Conservation (phyloP, 2,329 filamentous ascomycete genomes). For the Epichloe sibirici region DNA sequence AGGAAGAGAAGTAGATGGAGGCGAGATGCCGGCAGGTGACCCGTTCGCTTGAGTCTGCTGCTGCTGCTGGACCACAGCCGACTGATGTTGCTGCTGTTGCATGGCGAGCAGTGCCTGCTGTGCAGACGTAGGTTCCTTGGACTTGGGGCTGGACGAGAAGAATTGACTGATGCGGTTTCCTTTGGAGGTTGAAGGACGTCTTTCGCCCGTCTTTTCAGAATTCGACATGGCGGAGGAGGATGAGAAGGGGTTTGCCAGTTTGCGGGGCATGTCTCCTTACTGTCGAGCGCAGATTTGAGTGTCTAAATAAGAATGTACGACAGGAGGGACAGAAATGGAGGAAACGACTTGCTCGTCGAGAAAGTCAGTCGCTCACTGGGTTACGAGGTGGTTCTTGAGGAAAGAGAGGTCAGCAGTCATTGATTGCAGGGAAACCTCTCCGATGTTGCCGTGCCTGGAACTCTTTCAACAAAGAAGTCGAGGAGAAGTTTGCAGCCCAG, state of each 20-base stretch:
- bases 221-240: conserved; percentile 35
- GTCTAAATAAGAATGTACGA: background rate
- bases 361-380: conserved; percentile 1
- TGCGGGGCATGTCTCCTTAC: conserved; percentile 42
- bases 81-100: conserved; percentile 33
- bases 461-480: background rate
- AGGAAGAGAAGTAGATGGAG: conserved; percentile 66
- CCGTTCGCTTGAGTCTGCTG: conserved; percentile 17
- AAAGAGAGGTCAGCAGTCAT: conserved; percentile 1
- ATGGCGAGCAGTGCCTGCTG: conserved; percentile 57
- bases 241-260: conserved; percentile 44
- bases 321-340: background rate
- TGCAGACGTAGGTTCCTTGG: conserved; percentile 52
- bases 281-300: background rate
- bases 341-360: background rate
- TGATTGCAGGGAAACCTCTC: background rate
- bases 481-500: background rate
- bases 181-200: conserved; percentile 52
- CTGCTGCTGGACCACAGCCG: conserved; percentile 4
- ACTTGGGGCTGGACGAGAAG: conserved; percentile 70
- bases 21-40: conserved; percentile 52
- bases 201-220: conserved; percentile 39
- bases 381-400: background rate
- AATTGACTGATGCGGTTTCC: conserved; percentile 69
- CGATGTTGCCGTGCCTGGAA: background rate